These are phyloP conservation scores for Metschnikowia gelsemii DNA, from an alignment of 805 yeast species.

Conservation along the genomic window DNA sequence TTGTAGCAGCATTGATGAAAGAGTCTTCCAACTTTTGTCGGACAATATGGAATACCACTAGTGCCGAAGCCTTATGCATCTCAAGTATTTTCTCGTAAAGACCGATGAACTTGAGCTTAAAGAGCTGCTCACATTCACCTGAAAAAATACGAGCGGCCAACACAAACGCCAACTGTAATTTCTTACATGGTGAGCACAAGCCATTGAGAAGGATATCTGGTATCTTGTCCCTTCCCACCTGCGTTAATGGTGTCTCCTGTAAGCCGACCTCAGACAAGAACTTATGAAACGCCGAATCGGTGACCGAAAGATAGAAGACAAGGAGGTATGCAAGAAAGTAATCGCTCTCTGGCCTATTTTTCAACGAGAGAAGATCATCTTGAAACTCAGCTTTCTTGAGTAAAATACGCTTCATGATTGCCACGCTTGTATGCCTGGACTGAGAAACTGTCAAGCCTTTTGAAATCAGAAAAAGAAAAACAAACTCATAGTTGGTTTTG, in stretches of 20 bases:
- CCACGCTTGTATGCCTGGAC: constrained; percentile 48
- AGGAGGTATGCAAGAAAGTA: constrained; percentile 24
- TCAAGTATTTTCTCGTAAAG: constrained; percentile 30
- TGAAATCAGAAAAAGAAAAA: constrained; percentile 46
- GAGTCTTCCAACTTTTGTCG: constrained; percentile 27
- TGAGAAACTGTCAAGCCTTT: constrained; percentile 63
- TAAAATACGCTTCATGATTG: constrained; percentile 1
- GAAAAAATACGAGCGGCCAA: constrained; percentile 34
- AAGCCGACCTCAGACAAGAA: constrained; percentile 26
- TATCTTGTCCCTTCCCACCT: constrained; percentile 20
- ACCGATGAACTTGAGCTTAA: constrained; percentile 31
- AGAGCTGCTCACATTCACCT: constrained; percentile 28
- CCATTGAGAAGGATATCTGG: constrained; percentile 33
- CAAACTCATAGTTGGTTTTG: constrained; percentile 49
- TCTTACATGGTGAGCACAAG: constrained; percentile 20
- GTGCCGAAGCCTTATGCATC: constrained; percentile 22
- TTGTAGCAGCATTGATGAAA: constrained; percentile 29
- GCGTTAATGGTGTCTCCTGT: constrained; percentile 9
- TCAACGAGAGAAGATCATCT: neutral
- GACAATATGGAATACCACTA: constrained; percentile 33
- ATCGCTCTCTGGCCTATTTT: neutral
- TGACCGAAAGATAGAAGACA: constrained; percentile 32
- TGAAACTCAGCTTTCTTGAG: neutral
- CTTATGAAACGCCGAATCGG: constrained; percentile 26
- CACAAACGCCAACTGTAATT: constrained; percentile 26